Base-by-base conservation (phyloP, 805 yeast species). In the Clavispora santaluciae region DNA sequence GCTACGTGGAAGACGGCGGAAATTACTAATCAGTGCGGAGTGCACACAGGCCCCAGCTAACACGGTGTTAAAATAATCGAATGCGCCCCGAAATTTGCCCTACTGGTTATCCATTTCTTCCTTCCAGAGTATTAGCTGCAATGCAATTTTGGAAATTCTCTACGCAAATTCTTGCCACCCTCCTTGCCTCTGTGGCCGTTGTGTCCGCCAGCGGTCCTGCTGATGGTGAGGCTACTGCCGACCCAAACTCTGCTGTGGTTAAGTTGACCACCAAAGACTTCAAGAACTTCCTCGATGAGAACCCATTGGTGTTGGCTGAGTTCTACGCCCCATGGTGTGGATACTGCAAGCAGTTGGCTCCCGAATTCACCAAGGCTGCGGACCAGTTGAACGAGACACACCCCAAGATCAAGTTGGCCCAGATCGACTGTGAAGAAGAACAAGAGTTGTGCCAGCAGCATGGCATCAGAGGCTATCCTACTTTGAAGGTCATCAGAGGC, bases 311-410 rank as follows among this genome's bases (percentile, higher is more conserved):
- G 17, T 68, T 87, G 47, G 84, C 91, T 16, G 95, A 87, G 66
- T 87, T 87, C 66, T 87, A 83, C 62, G 95, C 95, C 13, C 95
- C 97, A 61, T 91, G 98, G 97, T 90, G 97, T 74, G 96, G 96
- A 13, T 93, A 90, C 70, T 90, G 97, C 75, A 88, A 90, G 72
- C 76, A 76, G 37, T 68, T 87, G 50, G 95, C 88, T 10, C 96
- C 96, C 25, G 83, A 87, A 63, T 86, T 75, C 52, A 70, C 79
- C 39, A 64, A 76, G 53, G 95, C 95, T 39, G 87, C 91, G 38
- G 79, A 81, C 51, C 53, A 57, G 15, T 72, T 86, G 58, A 72
- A 71, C 36, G 76, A 71, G 38, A 23, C 62, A 23, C 56, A 64
- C 51, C 77, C 84, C 46, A 69, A 76, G 40, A 81, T 86, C 61